A percentile compares a stretch with the other conserved stretches of the same genome.
These are phyloP conservation scores for Rhypophila decipiens DNA, from an alignment of 495 filamentous ascomycete genomes.

Conservation along the genomic window DNA sequence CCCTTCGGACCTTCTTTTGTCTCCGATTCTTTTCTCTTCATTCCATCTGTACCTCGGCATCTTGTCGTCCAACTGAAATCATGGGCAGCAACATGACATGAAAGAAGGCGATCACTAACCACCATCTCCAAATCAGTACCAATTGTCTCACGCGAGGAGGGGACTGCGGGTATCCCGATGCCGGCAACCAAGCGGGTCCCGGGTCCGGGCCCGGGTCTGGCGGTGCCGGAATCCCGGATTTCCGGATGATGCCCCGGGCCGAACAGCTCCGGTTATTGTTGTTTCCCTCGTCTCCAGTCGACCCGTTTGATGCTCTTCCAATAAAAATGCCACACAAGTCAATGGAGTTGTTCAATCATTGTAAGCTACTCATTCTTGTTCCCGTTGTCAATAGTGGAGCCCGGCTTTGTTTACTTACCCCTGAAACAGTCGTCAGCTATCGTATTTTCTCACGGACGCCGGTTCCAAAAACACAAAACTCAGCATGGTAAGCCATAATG, in stretches of 20 bases:
- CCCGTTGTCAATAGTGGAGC: not conserved
- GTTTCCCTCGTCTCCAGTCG: conserved; percentile 2
- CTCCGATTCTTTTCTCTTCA: too few relatives aligned
- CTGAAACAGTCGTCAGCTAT: conserved; percentile 8
- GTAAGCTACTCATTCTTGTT: conserved; percentile 4
- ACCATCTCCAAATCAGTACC: too few relatives aligned
- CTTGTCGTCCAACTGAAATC: too few relatives aligned
- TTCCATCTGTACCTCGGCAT: too few relatives aligned
- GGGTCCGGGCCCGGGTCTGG: not conserved
- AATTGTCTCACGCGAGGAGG: conserved; percentile 29
- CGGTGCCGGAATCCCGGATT: not conserved
- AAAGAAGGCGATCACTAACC: too few relatives aligned
- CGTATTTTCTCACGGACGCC: conserved; percentile 13
- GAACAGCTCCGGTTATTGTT: not conserved
- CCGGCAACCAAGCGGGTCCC: not conserved
- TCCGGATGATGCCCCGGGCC: not conserved
- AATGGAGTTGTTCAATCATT: conserved; percentile 19
- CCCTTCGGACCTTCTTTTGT: too few relatives aligned
- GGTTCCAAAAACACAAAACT: conserved; percentile 11
- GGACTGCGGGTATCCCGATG: conserved; percentile 23
- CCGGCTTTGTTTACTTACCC: not conserved
- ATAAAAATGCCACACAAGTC: conserved; percentile 17
- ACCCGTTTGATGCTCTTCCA: conserved; percentile 17
- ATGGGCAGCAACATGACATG: too few relatives aligned
- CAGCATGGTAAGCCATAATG: conserved; percentile 7